phyloP scores from a whole-genome alignment of 2,329 filamentous ascomycete genomes.

The Neodidymelliopsis sp. region DNA sequence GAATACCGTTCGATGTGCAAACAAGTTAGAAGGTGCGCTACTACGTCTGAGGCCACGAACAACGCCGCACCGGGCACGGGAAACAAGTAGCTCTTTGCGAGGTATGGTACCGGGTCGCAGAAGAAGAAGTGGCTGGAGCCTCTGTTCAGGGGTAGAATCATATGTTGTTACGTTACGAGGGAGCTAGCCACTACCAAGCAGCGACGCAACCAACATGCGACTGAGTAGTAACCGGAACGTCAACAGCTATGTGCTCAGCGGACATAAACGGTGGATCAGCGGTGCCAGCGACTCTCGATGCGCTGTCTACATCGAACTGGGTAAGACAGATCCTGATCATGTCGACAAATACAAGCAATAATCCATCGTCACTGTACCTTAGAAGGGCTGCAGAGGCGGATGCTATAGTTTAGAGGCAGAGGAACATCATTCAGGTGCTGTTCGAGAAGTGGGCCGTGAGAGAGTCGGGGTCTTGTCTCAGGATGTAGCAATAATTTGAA shows the following conservation, averaged over 20 bases:
- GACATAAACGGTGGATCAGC: slow-evolving; percentile 98
- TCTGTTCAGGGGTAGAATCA: slow-evolving; percentile 80
- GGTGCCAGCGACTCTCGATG: slow-evolving; percentile 91
- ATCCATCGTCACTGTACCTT: slow-evolving; percentile 85
- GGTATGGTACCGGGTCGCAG: slow-evolving; percentile 84
- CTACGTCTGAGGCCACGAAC: slow-evolving; percentile 75
- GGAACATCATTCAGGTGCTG: slow-evolving; percentile 67
- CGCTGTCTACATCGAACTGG: slow-evolving; percentile 93
- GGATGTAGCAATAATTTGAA: not conserved
- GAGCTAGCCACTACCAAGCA: slow-evolving; percentile 84
- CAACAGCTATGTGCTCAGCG: slow-evolving; percentile 87
- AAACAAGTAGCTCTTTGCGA: slow-evolving; percentile 92
- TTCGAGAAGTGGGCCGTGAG: slow-evolving; percentile 61
- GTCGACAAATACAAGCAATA: slow-evolving; percentile 83
- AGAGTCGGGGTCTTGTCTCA: slow-evolving; percentile 22
- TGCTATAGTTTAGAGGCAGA: slow-evolving; percentile 67
- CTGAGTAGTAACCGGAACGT: slow-evolving; percentile 81
- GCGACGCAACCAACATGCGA: slow-evolving; percentile 89
- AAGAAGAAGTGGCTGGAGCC: slow-evolving; percentile 82
- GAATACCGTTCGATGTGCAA: slow-evolving; percentile 97
- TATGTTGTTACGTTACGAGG: slow-evolving; percentile 90
- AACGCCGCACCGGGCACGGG: slow-evolving; percentile 79
- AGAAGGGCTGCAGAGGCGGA: slow-evolving; percentile 66
- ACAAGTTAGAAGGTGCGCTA: slow-evolving; percentile 81
- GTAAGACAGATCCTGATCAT: slow-evolving; percentile 80